Evolutionary conservation across 1,284 basidiomycete genomes (phyloP), one percentile per base, ranked within the genome.

Genomic region (Prillingera fragicola): DNA sequence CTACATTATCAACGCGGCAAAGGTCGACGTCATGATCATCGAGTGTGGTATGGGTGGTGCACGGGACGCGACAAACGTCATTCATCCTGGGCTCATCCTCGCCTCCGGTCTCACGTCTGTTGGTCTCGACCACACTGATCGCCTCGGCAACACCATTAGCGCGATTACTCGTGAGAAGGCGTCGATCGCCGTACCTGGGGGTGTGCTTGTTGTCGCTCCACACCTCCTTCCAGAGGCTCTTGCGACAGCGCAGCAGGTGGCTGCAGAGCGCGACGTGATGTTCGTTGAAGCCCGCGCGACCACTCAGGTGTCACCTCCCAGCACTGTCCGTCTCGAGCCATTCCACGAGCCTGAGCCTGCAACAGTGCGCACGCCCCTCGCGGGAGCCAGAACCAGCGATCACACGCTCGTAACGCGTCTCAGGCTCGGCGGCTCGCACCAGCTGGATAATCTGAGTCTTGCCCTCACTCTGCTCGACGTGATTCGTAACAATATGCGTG

Each of bases 41-140:
- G 94, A 98, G 72, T 94, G 92, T 8, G 95, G 94, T 0, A 83
- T 99, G 81, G 95, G 94, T 0, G 95, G 95, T 0, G 76, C 80
- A 3, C 72, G 85, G 41, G 95, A 99, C 65, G 92, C 94, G 15
- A 99, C 95, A 2, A 98, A 99, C 63, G 79, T 87, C 39, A 80
- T 95, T 13, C 77, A 82, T 0, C 78, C 83, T 35, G 74, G 79
- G 3, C 75, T 77, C 45, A 78, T 90, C 41, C 71, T 92, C 17
- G 81, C 84, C 2, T 90, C 87, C 25, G 83, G 83, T 14, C 76
- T 98, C 25, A 87, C 89, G 0, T 74, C 83, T 2, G 86, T 98
- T 26, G 91, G 89, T 62, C 73, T 95, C 29, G 95, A 98, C 69
- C 94, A 98, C 69, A 88, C 94, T 54, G 79, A 80, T 6, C 87